A percentile compares a stretch with the other conserved stretches of the same genome.
phyloP scores from a whole-genome alignment of 2,329 filamentous ascomycete genomes.

The Neobulgaria alba region DNA sequence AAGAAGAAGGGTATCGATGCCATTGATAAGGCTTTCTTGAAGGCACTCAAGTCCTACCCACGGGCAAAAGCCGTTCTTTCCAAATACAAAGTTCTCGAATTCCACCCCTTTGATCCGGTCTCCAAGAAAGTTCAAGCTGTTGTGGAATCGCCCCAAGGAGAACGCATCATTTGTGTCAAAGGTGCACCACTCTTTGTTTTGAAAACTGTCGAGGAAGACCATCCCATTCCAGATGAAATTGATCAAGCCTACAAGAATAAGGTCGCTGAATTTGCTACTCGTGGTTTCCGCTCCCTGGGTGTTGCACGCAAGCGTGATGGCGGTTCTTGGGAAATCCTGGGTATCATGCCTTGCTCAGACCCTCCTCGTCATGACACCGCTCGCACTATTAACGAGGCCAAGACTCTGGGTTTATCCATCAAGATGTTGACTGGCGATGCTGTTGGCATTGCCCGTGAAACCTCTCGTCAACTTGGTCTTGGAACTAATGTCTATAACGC shows the following conservation, averaged over 20 bases:
- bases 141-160: conserved; percentile 68
- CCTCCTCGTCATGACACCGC: conserved; percentile 86
- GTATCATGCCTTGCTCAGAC: conserved; percentile 91
- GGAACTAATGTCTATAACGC: conserved; percentile 92
- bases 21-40: conserved; percentile 91
- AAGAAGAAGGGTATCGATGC: conserved; percentile 96
- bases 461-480: conserved; percentile 81
- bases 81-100: conserved; percentile 79
- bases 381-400: conserved; percentile 84
- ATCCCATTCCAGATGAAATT: conserved; percentile 66
- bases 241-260: conserved; percentile 86
- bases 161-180: conserved; percentile 83
- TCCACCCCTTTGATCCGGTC: conserved; percentile 84
- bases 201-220: conserved; percentile 79
- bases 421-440: conserved; percentile 97
- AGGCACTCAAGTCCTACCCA: conserved; percentile 74
- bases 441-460: conserved; percentile 87
- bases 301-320: conserved; percentile 83
- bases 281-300: conserved; percentile 90
- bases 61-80: conserved; percentile 70
- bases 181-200: conserved; percentile 82
- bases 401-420: conserved; percentile 78
- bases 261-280: conserved; percentile 82
- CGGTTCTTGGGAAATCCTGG: conserved; percentile 80
- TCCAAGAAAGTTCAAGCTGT: conserved; percentile 86